A percentile compares a stretch with the other conserved stretches of the same genome.
Conservation (phyloP, 2,329 filamentous ascomycete genomes). For the Bisporella sp. region DNA sequence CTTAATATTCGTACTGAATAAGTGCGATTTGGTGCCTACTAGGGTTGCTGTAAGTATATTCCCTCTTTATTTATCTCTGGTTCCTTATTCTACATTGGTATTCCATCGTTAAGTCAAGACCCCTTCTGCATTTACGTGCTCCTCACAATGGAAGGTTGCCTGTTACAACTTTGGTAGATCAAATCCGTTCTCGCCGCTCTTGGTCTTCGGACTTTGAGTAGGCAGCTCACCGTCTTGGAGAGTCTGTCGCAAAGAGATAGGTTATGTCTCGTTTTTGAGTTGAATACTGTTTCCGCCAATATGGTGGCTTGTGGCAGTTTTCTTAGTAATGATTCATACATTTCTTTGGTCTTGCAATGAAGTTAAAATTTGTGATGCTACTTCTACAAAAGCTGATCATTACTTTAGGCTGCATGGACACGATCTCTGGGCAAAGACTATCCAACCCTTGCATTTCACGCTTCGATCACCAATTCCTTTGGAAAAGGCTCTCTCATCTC, state of each 20-base stretch:
- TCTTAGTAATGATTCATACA: constrained; percentile 99
- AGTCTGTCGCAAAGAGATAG: constrained; percentile 57
- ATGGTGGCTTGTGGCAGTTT: constrained; percentile 63
- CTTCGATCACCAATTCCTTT: constrained; percentile 91
- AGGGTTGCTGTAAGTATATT: constrained; percentile 79
- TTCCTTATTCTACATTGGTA: constrained; percentile 6
- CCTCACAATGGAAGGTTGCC: constrained; percentile 68
- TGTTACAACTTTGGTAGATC: constrained; percentile 99
- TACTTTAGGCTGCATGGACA: constrained; percentile 81
- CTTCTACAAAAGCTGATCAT: constrained; percentile 13
- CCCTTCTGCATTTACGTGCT: constrained; percentile 56
- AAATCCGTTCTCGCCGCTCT: constrained; percentile 60
- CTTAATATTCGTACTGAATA: constrained; percentile 82
- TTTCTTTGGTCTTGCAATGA: constrained; percentile 21
- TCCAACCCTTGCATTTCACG: constrained; percentile 91
- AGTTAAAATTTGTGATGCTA: constrained; percentile 21
- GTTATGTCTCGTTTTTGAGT: constrained; percentile 88
- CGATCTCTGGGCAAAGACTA: constrained; percentile 81
- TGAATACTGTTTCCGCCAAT: constrained; percentile 72
- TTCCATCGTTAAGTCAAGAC: constrained; percentile 80
- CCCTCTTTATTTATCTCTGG: constrained; percentile 6
- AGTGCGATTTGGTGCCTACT: constrained; percentile 88
- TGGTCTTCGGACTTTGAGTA: constrained; percentile 59
- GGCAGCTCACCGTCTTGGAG: constrained; percentile 84
- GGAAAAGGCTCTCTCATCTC: constrained; percentile 93